Evolutionary conservation across 805 yeast genomes (phyloP).

Genomic region (Kuraishia capsulata): DNA sequence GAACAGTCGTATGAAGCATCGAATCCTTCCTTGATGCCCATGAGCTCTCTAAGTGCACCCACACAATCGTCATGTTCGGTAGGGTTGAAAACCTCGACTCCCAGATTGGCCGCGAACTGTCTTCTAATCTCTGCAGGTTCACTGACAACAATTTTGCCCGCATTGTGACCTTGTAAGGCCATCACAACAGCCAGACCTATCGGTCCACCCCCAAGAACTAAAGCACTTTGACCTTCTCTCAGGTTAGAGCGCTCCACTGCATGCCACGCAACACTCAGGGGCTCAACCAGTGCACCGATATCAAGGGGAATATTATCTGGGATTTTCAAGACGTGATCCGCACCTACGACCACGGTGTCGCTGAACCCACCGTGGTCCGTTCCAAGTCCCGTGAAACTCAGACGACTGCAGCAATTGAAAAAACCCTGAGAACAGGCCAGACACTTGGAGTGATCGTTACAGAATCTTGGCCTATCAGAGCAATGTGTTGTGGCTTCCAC

Average conservation of each 20-base stretch:
- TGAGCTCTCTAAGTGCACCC: slow-evolving; percentile 23
- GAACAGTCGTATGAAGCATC: slow-evolving; percentile 45
- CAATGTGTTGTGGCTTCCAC: slow-evolving; percentile 14
- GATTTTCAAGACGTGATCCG: slow-evolving; percentile 53
- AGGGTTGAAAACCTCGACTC: slow-evolving; percentile 45
- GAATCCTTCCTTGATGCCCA: slow-evolving; percentile 37
- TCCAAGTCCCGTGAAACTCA: slow-evolving; percentile 40
- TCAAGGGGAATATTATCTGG: slow-evolving; percentile 74
- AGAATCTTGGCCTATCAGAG: slow-evolving; percentile 4
- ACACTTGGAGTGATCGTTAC: slow-evolving; percentile 14
- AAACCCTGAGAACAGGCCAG: slow-evolving; percentile 32
- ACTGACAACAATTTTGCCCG: slow-evolving; percentile 43
- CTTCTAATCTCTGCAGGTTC: slow-evolving; percentile 58
- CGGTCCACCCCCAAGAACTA: slow-evolving; percentile 55
- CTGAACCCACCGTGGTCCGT: slow-evolving; percentile 38
- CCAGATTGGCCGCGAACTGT: slow-evolving; percentile 42
- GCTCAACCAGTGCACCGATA: slow-evolving; percentile 78
- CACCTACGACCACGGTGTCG: slow-evolving; percentile 6
- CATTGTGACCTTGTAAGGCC: slow-evolving; percentile 40
- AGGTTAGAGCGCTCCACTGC: slow-evolving; percentile 1
- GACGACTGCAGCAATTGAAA: slow-evolving; percentile 34
- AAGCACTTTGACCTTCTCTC: slow-evolving; percentile 31
- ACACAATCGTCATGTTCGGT: slow-evolving; percentile 26
- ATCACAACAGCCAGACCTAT: slow-evolving; percentile 53
- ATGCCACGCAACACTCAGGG: slow-evolving; percentile 2